Conservation (phyloP, 1,284 basidiomycete species). For the Phenoliferia sp. region DNA sequence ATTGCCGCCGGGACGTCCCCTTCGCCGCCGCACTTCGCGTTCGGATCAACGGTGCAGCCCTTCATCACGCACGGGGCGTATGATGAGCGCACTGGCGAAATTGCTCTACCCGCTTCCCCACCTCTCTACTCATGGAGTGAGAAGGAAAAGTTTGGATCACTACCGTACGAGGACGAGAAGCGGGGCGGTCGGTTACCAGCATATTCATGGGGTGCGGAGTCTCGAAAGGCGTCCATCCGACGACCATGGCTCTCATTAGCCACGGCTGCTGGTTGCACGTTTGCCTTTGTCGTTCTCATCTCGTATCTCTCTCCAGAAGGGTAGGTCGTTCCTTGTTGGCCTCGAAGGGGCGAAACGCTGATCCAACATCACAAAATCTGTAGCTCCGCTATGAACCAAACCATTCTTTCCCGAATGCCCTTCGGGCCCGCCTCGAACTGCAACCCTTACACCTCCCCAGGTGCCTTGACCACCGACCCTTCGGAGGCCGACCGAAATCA, state of each 20-base stretch:
- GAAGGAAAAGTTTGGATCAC: constrained; percentile 16
- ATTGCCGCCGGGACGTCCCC: constrained; percentile 1
- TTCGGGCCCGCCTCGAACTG: constrained; percentile 15
- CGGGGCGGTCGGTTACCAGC: constrained; percentile 1
- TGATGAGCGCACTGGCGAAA: constrained; percentile 26
- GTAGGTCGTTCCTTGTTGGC: not conserved
- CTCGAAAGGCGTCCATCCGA: constrained; percentile 14
- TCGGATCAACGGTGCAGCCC: constrained; percentile 3
- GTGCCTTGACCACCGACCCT: constrained; percentile 31
- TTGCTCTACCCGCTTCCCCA: constrained; percentile 24
- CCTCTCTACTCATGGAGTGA: constrained; percentile 25
- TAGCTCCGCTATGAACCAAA: constrained; percentile 7
- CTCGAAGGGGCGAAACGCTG: too few relatives aligned
- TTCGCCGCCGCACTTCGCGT: too few relatives aligned
- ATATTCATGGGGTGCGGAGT: not conserved
- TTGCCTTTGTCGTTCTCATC: constrained; percentile 15
- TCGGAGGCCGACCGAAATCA: constrained; percentile 33
- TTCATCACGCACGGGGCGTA: constrained; percentile 15
- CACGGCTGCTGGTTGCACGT: constrained; percentile 11
- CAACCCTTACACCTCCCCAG: constrained; percentile 33
- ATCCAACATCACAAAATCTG: too few relatives aligned
- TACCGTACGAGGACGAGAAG: constrained; percentile 8
- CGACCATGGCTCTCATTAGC: constrained; percentile 22
- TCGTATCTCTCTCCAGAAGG: constrained; percentile 21
- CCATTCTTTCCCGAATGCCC: constrained; percentile 3